phyloP scores from a whole-genome alignment of 306 rosid species.

The Acacia crassicarpa region DNA sequence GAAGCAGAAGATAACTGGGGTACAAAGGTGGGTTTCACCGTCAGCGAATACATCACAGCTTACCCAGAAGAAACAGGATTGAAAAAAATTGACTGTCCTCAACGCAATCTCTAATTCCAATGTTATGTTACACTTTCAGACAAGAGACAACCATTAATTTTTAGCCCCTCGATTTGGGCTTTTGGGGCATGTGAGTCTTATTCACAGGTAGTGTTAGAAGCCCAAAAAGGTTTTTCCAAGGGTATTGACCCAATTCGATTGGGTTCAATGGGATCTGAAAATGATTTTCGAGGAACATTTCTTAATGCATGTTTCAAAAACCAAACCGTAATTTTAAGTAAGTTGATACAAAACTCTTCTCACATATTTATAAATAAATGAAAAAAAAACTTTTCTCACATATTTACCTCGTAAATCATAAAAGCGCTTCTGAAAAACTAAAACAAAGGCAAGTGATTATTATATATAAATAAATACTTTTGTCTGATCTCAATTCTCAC shows the following conservation, averaged over 20 bases:
- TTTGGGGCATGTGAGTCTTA: neutral
- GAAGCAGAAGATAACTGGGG: constrained; percentile 30
- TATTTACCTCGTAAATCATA: no score
- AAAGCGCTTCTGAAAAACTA: no score
- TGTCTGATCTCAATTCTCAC: no score
- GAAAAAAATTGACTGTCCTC: neutral
- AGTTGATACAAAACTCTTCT: no score
- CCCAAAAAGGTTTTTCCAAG: neutral
- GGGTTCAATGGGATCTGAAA: neutral
- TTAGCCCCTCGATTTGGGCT: neutral
- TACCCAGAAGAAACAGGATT: neutral
- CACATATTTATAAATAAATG: no score
- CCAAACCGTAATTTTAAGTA: no score
- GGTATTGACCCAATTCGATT: neutral
- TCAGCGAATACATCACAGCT: constrained; percentile 35
- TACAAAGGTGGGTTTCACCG: constrained; percentile 34
- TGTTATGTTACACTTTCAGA: neutral
- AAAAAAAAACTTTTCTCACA: no score
- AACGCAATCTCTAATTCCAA: neutral
- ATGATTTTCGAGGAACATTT: no score
- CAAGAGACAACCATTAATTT: neutral
- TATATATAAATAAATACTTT: no score
- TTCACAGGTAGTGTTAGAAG: neutral
- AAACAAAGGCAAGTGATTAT: no score
- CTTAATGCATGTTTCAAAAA: no score